A percentile compares a stretch with the other conserved stretches of the same genome.
Conservation (phyloP, 164 flowering plant species). For the Chloranthus sessilifolius region DNA sequence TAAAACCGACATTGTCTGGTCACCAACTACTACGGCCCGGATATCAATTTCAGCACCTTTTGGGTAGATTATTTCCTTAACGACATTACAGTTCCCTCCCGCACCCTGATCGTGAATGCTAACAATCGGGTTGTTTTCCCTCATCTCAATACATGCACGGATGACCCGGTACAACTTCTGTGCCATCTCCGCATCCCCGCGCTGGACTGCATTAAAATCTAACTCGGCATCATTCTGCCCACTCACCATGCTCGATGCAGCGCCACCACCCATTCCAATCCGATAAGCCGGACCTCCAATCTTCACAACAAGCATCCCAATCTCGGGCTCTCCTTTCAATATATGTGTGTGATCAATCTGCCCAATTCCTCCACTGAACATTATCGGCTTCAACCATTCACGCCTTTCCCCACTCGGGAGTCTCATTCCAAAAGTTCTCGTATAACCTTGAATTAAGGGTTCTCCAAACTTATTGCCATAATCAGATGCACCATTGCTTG, state of each 20-base stretch:
- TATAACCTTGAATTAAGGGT: conserved; percentile 91
- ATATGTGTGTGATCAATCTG: conserved; percentile 87
- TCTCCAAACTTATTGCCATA: conserved; percentile 98
- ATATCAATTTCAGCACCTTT: conserved; percentile 90
- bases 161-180: conserved; percentile 91
- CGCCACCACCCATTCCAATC: conserved; percentile 99
- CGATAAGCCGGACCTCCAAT: conserved; percentile 98
- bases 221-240: conserved; percentile 95
- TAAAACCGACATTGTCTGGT: conserved; percentile 86
- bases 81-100: conserved; percentile 97
- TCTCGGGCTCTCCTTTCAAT: conserved; percentile 81
- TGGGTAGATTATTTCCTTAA: conserved; percentile 91
- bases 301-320: conserved; percentile 93
- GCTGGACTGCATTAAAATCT: conserved; percentile 95
- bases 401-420: conserved; percentile 86
- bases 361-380: conserved; percentile 96
- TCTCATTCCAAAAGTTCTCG: conserved; percentile 92
- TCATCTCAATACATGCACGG: conserved; percentile 90
- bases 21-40: conserved; percentile 83
- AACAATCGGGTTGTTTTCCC: conserved; percentile 79
- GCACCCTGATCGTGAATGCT: conserved; percentile 99
- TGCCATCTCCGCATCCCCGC: conserved; percentile 99
- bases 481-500: conserved; percentile 96
- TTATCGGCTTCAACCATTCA: conserved; percentile 94
- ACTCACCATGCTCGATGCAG: conserved; percentile 98